Conservation (phyloP, 805 yeast genomes). For the Nakazawaea populi region DNA sequence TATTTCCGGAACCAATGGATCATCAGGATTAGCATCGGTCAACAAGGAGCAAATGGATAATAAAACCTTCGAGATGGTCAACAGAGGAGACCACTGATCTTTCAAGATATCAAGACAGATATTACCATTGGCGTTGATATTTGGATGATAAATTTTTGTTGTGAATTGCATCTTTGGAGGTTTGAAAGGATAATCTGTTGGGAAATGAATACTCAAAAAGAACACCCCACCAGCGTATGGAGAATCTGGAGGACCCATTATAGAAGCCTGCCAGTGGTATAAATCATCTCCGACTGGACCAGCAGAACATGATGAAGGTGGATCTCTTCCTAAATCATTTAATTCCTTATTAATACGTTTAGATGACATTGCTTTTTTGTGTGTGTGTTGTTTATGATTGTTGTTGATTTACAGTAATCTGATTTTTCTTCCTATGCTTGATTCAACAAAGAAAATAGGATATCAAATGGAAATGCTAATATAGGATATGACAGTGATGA, state of each 20-base stretch:
- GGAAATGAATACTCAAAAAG: constrained; percentile 94
- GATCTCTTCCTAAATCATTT: constrained; percentile 95
- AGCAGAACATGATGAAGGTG: constrained; percentile 98
- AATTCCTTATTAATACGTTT: constrained; percentile 96
- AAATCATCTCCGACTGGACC: constrained; percentile 98
- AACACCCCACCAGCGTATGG: constrained; percentile 82
- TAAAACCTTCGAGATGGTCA: constrained; percentile 92
- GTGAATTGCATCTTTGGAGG: constrained; percentile 94
- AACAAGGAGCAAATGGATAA: constrained; percentile 91
- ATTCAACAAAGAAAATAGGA: too few relatives aligned
- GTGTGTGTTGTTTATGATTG: not conserved
- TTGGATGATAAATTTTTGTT: constrained; percentile 96
- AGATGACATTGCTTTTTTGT: constrained; percentile 58
- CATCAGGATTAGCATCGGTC: constrained; percentile 98
- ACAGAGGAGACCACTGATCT: constrained; percentile 99
- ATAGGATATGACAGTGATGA: too few relatives aligned
- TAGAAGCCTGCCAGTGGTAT: constrained; percentile 99
- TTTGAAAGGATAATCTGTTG: constrained; percentile 98
- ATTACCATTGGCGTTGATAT: constrained; percentile 92
- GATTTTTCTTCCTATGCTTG: too few relatives aligned
- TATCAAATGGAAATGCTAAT: too few relatives aligned
- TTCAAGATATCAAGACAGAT: constrained; percentile 95
- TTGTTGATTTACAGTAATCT: not conserved
- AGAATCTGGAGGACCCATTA: constrained; percentile 98
- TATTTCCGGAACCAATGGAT: constrained; percentile 97